A percentile compares a stretch with the other conserved stretches of the same genome.
Conservation (phyloP, 441 rosid species). For the Gossypium trilobum region DNA sequence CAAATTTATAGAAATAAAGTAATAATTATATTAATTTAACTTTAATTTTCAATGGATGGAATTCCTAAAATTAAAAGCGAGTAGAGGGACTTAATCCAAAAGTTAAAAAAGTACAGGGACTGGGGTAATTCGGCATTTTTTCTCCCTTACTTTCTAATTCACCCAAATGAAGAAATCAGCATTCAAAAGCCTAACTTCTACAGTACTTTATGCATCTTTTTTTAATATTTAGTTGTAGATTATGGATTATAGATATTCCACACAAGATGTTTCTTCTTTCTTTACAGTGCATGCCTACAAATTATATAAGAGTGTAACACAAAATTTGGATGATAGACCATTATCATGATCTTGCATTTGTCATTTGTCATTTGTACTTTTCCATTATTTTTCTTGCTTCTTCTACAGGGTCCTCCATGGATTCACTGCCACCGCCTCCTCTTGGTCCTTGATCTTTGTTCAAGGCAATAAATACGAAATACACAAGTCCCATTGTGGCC, state of each 20-base stretch:
- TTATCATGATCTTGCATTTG: not conserved
- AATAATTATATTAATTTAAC: too few relatives aligned
- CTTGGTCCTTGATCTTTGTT: constrained; percentile 58
- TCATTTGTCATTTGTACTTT: constrained; percentile 47
- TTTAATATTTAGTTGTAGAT: too few relatives aligned
- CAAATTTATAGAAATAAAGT: too few relatives aligned
- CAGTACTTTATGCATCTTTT: too few relatives aligned
- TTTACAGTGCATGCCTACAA: not conserved
- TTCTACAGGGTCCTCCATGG: constrained; percentile 43
- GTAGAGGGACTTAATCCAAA: too few relatives aligned
- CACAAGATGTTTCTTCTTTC: not conserved
- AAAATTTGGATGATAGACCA: not conserved
- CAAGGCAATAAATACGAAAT: constrained; percentile 68
- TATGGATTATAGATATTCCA: not conserved
- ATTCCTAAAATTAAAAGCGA: too few relatives aligned
- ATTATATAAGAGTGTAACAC: not conserved
- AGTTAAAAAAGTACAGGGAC: too few relatives aligned
- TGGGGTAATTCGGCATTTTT: too few relatives aligned
- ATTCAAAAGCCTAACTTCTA: too few relatives aligned
- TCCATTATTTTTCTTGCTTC: constrained; percentile 95
- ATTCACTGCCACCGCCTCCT: constrained; percentile 34
- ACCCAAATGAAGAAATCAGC: too few relatives aligned
- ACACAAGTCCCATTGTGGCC: constrained; percentile 86
- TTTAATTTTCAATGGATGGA: too few relatives aligned
- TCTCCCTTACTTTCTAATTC: too few relatives aligned